Conservation (phyloP, 179 eudicot species). For the Actinidia arguta region DNA sequence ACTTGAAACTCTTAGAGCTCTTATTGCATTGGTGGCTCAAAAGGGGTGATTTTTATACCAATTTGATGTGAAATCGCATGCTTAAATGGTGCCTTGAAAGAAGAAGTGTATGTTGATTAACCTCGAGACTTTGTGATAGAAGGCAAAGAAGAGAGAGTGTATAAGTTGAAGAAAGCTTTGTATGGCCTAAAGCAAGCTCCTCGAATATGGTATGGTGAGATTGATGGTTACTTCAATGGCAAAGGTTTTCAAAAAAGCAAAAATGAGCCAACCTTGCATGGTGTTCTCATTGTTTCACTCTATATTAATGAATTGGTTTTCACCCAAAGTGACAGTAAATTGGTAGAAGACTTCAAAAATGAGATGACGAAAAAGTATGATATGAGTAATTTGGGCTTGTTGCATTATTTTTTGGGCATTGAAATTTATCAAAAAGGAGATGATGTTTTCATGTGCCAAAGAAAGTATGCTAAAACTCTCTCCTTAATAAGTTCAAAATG, state of each 20-base stretch:
- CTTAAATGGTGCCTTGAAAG: too few species aligned
- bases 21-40: too few species aligned
- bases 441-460: background rate
- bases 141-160: background rate
- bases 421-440: too few species aligned
- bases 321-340: background rate
- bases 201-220: background rate
- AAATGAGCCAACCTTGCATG: background rate
- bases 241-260: background rate
- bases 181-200: background rate
- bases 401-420: slow-evolving; percentile 7
- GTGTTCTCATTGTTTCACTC: background rate
- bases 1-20: too few species aligned
- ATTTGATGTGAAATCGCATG: too few species aligned
- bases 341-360: too few species aligned
- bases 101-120: background rate
- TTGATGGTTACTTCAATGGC: background rate
- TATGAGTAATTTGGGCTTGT: background rate
- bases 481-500: background rate
- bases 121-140: background rate
- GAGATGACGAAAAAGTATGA: background rate
- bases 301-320: slow-evolving; percentile 14
- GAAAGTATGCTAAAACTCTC: background rate
- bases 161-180: background rate
- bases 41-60: too few species aligned